A percentile compares a stretch with the other conserved stretches of the same genome.
Evolutionary conservation across 2,329 filamentous ascomycete species (phyloP).

Genomic region (Nothopassalora personata): DNA sequence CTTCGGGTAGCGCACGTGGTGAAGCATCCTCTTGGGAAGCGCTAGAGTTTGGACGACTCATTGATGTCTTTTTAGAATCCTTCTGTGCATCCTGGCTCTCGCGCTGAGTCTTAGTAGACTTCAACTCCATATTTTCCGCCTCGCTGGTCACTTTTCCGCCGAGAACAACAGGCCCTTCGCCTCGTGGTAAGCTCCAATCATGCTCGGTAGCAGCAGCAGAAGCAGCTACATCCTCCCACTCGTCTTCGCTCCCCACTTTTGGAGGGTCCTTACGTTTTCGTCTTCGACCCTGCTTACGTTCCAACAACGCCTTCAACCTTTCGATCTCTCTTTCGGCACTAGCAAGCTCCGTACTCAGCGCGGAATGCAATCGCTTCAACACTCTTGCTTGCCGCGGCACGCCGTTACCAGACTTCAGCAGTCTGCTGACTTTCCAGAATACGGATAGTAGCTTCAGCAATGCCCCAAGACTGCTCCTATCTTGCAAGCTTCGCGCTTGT

Average conservation of each 20-base stretch:
- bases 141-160: not conserved
- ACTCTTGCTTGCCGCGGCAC: slow-evolving; percentile 2
- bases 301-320: slow-evolving; percentile 4
- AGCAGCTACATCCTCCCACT: not conserved
- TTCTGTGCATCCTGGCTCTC: too few relatives aligned
- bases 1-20: too few relatives aligned
- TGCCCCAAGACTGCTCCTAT: not conserved
- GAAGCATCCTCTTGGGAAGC: too few relatives aligned
- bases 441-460: not conserved
- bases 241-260: not conserved
- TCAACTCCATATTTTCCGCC: not conserved
- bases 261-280: not conserved
- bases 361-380: slow-evolving; percentile 2
- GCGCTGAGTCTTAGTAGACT: too few relatives aligned
- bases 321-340: slow-evolving; percentile 8
- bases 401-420: not conserved
- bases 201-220: not conserved
- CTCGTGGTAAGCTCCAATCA: not conserved
- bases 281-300: not conserved
- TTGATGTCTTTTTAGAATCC: too few relatives aligned
- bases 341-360: not conserved
- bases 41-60: too few relatives aligned
- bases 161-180: not conserved
- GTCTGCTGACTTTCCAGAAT: not conserved
- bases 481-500: not conserved